Conservation (phyloP, 805 yeast species). For the Candida ascalaphidarum region DNA sequence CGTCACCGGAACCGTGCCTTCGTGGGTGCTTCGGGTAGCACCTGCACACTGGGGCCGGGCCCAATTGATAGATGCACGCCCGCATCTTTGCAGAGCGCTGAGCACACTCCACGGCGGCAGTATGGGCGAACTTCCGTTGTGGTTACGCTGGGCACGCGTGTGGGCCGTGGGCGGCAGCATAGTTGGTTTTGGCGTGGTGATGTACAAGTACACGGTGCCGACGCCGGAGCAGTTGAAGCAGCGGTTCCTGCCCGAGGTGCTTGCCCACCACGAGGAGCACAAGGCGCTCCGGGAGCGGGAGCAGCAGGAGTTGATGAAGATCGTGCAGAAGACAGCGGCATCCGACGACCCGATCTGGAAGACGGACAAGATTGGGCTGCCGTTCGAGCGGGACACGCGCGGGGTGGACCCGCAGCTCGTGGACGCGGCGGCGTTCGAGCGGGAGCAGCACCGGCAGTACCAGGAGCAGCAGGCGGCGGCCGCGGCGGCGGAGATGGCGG, state of each 20-base stretch:
- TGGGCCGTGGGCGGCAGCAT: constrained; percentile 56
- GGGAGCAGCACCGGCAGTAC: constrained; percentile 33
- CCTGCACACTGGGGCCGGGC: too few species aligned
- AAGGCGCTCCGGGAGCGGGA: constrained; percentile 55
- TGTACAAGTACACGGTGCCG: constrained; percentile 72
- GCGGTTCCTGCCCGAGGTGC: constrained; percentile 72
- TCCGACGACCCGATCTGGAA: constrained; percentile 80
- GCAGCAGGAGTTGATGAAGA: constrained; percentile 61
- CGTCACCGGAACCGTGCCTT: too few species aligned
- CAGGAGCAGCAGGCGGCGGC: constrained; percentile 23
- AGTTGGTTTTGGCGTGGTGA: constrained; percentile 62
- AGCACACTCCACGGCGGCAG: too few species aligned
- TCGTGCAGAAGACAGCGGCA: constrained; percentile 52
- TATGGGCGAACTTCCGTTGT: constrained; percentile 29
- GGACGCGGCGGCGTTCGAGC: constrained; percentile 40
- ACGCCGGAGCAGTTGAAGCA: constrained; percentile 74
- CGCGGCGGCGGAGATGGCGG: constrained; percentile 8
- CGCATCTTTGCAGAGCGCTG: too few species aligned
- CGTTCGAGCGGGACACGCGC: constrained; percentile 49
- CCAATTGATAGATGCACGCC: too few species aligned
- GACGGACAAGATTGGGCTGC: constrained; percentile 61
- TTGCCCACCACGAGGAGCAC: constrained; percentile 65
- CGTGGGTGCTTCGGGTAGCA: too few species aligned
- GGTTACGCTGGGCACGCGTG: constrained; percentile 54
- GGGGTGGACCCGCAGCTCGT: constrained; percentile 25